Evolutionary conservation across 495 filamentous ascomycete species (phyloP), one percentile per base, ranked within the genome.

Genomic region (Penicillium coprophilum): DNA sequence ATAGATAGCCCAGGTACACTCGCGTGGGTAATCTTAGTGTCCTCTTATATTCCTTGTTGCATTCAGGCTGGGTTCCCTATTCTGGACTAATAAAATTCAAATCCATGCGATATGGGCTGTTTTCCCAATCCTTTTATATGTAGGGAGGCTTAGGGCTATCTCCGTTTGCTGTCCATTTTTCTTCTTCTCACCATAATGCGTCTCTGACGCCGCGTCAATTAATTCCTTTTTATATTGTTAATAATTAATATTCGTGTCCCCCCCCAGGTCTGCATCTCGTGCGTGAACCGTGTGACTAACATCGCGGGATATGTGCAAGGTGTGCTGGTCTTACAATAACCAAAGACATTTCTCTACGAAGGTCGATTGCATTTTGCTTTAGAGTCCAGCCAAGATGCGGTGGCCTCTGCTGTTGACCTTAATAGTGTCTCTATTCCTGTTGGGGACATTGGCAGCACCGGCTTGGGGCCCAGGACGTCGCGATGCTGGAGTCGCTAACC

Each of bases 391-490:
- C 56, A 64, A 46, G 7, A 69, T 69, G 66, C 61, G 61, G 58
- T 67, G 64, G 56, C 48, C 41, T 28, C 44, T 56, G 21, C 30
- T 62, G 3, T 19, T 59, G 21, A 39, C 52, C 1, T 47, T 62
- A 7, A 4, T 62, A 21, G 20, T 61, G 4, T 56, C 56, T 38
- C 40, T 57, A 12, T 46, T 56, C 12, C 24, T 54, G 8, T 52
- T 56, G 15, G 53, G 57, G 52, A 15, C 50, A 50, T 32, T 64
- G 20, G 61, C 63, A 19, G 66, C 66, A 1, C 66, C 66, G 15
- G 47, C 44, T 7, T 43, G 34, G 7, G 48, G 36, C 17, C 36
- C 39, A 2, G 54, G 21, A 20, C 38, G 46, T 36, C 55, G 43
- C 23, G 54, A 61, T 45, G 32, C 45, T 13, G 51, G 54, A 24